Evolutionary conservation across 148 eudicot genomes (phyloP).

Genomic region (Chenopodium album): DNA sequence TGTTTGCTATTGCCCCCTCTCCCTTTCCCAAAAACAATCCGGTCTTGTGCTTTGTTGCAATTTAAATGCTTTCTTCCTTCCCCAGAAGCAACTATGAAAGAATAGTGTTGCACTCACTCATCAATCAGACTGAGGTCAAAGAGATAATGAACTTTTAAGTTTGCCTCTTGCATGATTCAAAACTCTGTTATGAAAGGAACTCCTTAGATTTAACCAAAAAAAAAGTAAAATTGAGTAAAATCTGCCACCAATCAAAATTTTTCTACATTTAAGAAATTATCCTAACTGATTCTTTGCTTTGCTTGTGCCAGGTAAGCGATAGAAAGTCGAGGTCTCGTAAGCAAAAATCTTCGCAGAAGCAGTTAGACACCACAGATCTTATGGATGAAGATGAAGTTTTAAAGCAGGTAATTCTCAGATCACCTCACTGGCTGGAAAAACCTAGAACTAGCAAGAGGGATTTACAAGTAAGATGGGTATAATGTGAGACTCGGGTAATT

Average conservation of each 20-base stretch:
- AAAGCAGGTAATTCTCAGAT: slow-evolving; percentile 46
- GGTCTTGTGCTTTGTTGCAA: not conserved
- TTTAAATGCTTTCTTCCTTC: not conserved
- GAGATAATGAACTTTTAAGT: not conserved
- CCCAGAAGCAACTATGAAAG: not conserved
- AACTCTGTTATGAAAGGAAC: not conserved
- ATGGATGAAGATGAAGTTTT: slow-evolving; percentile 74
- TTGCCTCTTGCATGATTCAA: slow-evolving; percentile 8
- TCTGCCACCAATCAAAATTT: not conserved
- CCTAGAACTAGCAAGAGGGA: slow-evolving; percentile 1
- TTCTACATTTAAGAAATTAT: not conserved
- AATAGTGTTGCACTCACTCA: not conserved
- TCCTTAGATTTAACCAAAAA: not conserved
- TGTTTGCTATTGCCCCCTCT: not conserved
- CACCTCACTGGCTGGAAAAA: not conserved
- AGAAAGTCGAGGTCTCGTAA: slow-evolving; percentile 39
- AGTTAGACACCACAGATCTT: slow-evolving; percentile 29
- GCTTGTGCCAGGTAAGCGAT: slow-evolving; percentile 42
- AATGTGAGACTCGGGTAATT: not conserved
- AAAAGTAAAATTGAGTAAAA: not conserved
- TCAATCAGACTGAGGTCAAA: not conserved
- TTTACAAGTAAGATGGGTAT: not conserved
- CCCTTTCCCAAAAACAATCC: not conserved
- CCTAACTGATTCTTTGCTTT: slow-evolving; percentile 6
- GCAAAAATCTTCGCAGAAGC: slow-evolving; percentile 40